These are phyloP conservation scores for Dioscorea alata DNA, from an alignment of 106 monocot species.

Conservation along the genomic window DNA sequence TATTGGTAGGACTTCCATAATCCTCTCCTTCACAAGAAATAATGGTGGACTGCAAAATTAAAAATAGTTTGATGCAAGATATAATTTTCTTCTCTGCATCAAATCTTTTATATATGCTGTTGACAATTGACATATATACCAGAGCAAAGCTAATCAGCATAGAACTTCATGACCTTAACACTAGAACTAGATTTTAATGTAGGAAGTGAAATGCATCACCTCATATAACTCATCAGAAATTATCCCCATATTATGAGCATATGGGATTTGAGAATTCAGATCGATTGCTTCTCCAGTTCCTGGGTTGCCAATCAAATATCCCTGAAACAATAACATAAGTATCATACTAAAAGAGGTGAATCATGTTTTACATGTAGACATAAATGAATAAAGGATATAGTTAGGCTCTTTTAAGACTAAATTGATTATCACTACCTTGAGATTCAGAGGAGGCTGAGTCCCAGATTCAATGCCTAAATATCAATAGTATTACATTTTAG, in stretches of 20 bases:
- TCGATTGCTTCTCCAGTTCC: background rate
- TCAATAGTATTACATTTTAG: background rate
- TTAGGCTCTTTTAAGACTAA: no score
- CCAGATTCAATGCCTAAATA: slow-evolving; percentile 13
- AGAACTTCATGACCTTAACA: slow-evolving; percentile 1
- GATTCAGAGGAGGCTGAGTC: slow-evolving; percentile 11
- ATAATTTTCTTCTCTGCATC: no score
- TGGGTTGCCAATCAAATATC: slow-evolving; percentile 3
- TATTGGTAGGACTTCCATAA: background rate
- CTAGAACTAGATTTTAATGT: background rate
- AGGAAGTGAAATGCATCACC: background rate
- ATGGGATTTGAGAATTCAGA: background rate
- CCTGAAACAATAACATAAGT: no score
- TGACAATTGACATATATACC: no score
- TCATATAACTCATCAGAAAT: background rate
- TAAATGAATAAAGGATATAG: background rate
- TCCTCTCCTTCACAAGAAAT: slow-evolving; percentile 14
- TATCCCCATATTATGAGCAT: slow-evolving; percentile 8
- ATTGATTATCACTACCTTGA: slow-evolving; percentile 9
- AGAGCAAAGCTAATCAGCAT: background rate
- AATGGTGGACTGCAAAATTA: slow-evolving; percentile 4
- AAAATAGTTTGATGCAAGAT: background rate
- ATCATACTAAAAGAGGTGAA: no score
- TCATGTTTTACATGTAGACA: no score
- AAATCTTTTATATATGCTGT: no score